These are phyloP conservation scores for Ogataea ganodermae DNA, from an alignment of 805 yeast genomes.

Conservation along the genomic window DNA sequence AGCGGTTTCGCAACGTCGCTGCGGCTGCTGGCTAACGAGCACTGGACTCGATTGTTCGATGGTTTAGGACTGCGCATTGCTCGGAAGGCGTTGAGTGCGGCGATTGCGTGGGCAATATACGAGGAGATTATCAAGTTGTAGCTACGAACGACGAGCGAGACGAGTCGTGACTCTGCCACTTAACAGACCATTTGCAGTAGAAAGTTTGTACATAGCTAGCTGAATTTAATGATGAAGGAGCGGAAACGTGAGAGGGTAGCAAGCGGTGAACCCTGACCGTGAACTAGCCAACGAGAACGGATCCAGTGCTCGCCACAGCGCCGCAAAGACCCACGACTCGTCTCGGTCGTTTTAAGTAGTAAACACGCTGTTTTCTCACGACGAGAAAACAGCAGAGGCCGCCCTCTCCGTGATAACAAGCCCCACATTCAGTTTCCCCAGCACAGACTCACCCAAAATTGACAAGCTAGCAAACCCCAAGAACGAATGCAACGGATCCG, in stretches of 20 bases:
- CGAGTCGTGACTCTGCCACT: too few species aligned
- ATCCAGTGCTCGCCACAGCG: too few species aligned
- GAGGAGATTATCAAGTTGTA: conserved; percentile 71
- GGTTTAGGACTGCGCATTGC: conserved; percentile 81
- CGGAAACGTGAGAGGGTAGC: too few species aligned
- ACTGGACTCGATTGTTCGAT: conserved; percentile 62
- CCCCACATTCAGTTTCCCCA: conserved; percentile 21
- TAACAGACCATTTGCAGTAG: too few species aligned
- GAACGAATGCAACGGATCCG: conserved; percentile 72
- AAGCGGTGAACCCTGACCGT: too few species aligned
- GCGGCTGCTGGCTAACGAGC: conserved; percentile 46
- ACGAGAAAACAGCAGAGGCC: too few species aligned
- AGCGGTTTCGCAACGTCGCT: conserved; percentile 44
- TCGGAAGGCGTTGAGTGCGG: conserved; percentile 88
- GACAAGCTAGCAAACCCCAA: conserved; percentile 59
- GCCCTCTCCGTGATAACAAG: conserved; percentile 29
- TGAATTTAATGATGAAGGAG: not conserved
- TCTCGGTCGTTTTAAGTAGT: too few species aligned
- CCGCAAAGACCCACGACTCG: not conserved
- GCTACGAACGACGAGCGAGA: not conserved
- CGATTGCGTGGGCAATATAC: conserved; percentile 95
- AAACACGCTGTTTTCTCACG: too few species aligned
- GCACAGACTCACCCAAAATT: conserved; percentile 29
- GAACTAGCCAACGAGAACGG: too few species aligned
- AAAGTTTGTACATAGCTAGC: too few species aligned